Percentiles rank a stretch among this genome's conserved stretches.
Evolutionary conservation across 1,284 basidiomycete genomes (phyloP).

Genomic region (Phylloporus sp.): DNA sequence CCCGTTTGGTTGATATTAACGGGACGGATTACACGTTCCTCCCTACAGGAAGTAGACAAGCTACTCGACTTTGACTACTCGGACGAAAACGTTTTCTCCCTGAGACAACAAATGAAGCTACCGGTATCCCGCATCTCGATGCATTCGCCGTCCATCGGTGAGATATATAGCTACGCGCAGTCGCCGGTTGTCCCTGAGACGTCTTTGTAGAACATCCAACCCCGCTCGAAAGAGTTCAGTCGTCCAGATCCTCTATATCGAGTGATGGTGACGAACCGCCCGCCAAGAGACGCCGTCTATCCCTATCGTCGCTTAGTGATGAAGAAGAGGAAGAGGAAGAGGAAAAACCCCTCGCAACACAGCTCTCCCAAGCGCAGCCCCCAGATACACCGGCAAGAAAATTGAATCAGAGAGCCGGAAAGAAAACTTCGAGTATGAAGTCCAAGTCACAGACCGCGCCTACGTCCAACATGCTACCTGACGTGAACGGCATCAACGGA

Average conservation of each 20-base stretch:
- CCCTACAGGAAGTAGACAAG: slow-evolving; percentile 67
- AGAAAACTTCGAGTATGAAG: slow-evolving; percentile 61
- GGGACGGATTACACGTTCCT: slow-evolving; percentile 8
- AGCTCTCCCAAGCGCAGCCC: slow-evolving; percentile 41
- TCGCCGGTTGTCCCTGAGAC: slow-evolving; percentile 6
- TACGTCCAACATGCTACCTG: slow-evolving; percentile 42
- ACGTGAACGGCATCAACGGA: slow-evolving; percentile 54
- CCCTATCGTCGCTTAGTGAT: slow-evolving; percentile 50
- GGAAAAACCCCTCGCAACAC: slow-evolving; percentile 64
- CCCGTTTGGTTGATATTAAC: slow-evolving; percentile 23
- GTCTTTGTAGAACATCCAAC: slow-evolving; percentile 36
- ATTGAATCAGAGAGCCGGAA: slow-evolving; percentile 51
- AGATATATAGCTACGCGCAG: slow-evolving; percentile 35
- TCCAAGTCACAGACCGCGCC: slow-evolving; percentile 60
- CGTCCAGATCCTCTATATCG: slow-evolving; percentile 59
- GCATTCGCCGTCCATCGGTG: slow-evolving; percentile 36
- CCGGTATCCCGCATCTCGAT: slow-evolving; percentile 52
- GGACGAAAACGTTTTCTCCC: slow-evolving; percentile 68
- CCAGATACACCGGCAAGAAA: slow-evolving; percentile 32
- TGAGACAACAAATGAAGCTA: slow-evolving; percentile 74
- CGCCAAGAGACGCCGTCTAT: slow-evolving; percentile 53
- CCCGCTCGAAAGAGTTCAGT: slow-evolving; percentile 44
- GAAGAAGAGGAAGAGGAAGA: slow-evolving; percentile 37
- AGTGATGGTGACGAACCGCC: slow-evolving; percentile 58
- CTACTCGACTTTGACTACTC: slow-evolving; percentile 80